A percentile compares a stretch with the other conserved stretches of the same genome.
Evolutionary conservation across 1,284 basidiomycete genomes (phyloP).

Genomic region (Sporisorium iseilematis-ciliati): DNA sequence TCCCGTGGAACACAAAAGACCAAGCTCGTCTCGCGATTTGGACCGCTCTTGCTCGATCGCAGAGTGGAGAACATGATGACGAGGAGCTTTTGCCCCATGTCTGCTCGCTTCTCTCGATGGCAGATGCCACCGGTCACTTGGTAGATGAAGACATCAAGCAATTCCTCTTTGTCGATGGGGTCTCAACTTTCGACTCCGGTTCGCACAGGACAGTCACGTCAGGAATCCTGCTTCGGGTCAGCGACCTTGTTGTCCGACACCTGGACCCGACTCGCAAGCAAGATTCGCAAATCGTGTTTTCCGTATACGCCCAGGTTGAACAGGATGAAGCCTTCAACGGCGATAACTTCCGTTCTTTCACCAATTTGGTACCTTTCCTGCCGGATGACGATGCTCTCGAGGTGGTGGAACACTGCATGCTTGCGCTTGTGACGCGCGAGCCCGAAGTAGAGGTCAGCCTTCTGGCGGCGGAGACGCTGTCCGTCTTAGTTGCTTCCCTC

Average conservation of each 20-base stretch:
- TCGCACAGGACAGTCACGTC: background rate
- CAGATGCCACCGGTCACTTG: conserved; percentile 15
- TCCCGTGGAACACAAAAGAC: conserved; percentile 16
- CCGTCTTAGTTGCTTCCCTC: conserved; percentile 10
- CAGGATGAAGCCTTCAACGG: background rate
- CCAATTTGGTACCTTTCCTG: conserved; percentile 28
- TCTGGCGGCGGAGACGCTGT: conserved; percentile 15
- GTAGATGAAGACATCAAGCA: conserved; percentile 18
- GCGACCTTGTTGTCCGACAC: conserved; percentile 19
- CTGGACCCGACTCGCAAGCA: conserved; percentile 27
- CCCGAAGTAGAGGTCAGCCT: conserved; percentile 4
- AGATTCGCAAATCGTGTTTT: conserved; percentile 13
- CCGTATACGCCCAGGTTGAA: background rate
- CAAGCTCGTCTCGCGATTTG: conserved; percentile 28
- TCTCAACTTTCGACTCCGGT: conserved; percentile 1
- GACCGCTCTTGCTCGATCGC: conserved; percentile 22
- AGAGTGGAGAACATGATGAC: background rate
- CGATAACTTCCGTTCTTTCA: conserved; percentile 11
- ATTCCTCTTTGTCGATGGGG: conserved; percentile 24
- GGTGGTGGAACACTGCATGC: conserved; percentile 1
- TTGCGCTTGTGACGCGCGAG: conserved; percentile 4
- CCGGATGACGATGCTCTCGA: conserved; percentile 5
- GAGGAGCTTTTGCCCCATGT: background rate
- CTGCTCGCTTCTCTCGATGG: conserved; percentile 18
- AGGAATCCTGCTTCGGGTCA: conserved; percentile 12